Evolutionary conservation across 306 rosid species (phyloP), one percentile per base, ranked within the genome.

Genomic region (Prunus padus): DNA sequence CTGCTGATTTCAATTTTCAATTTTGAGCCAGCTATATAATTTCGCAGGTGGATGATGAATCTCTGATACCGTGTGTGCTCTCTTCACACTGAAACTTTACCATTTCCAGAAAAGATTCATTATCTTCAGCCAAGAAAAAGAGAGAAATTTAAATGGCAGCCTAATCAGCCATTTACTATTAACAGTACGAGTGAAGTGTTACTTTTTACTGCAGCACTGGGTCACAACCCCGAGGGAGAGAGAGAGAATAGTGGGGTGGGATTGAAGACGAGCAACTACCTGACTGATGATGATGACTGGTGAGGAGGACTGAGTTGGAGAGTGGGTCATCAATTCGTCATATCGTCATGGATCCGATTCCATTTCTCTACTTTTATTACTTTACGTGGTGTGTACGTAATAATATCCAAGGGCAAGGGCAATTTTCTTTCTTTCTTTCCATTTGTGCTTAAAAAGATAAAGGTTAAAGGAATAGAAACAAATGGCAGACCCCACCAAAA

Each of bases 41-140:
- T 79, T 73, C 31, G 66, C 49, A 63, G 69, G 62, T 68, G 37
- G 79, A 79, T 31, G 56, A 67, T 33, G 84, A 83, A 80, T 80
- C 84, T 83, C 77, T 72, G 84, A 71, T 54, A 60, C 55, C 75
- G 82, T 83, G 77, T 61, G 55, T 18, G 40, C 31, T 5, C 9
- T 6, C 37, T 59, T 13, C 20, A 18, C 76, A 67, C 37, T 26
- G 30, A 19, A 57, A 54, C 47, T 13, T 47, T 51, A 22, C 69
- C 69, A 65, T 57, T 61, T 62, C 65, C 51, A 25, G 59, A 22
- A 60, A 40, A 63, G 18, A 63, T 44, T 28, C 67, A 65, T 71
- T 72, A 81, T 72, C 83, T 59, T 57, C 28, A 14, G 52, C 74
- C 40, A 4, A 19, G 75, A 65, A 1, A 19, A 40, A 49, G 42